Base-by-base conservation (phyloP, 306 rosid genomes). In the Ormosia semicastrata region DNA sequence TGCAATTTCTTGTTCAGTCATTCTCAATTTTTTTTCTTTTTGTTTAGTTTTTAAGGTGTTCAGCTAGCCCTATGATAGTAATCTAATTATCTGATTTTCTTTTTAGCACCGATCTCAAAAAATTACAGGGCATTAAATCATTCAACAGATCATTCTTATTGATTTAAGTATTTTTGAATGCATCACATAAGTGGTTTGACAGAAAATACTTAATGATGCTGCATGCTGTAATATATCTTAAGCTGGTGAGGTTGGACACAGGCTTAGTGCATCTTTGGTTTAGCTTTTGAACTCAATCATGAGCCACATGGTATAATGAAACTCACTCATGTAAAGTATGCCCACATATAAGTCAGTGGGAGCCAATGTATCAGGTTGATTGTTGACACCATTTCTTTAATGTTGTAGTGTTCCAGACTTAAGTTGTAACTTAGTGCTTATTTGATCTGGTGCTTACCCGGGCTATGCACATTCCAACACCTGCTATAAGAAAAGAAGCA, bases 31-130 rank as follows among this genome's bases (percentile, higher is more conserved):
- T 4, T 4, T 29, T 49, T 15, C 7, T 41, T 30, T 32, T 49
- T 65, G 68, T 65, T 44, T 66, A 12, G 67, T 52, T 47, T 52
- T 69, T 30, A 52, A 58, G 71, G 64, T 84, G 66, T 47, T 79
- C 54, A 47, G 54, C 52, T 44, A 17, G 44, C 34, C 47, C 24
- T 46, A 33, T 18, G 49, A 67, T 49, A 15, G 13, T 6, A n/a
- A 59, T 36, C 54, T 53, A 43, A 40, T 56, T 32, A 56, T 64
- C 34, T n/a, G 36, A 18, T 66, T 73, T 57, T 74, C 7, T 36
- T 64, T 8, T 73, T 6, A 29, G 14, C 53, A 9, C 18, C 29
- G 10, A 68, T 39, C 67, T 84, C 9, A 58, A 24, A 50, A 62
- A 36, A 30, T 15, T 13, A 3, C 17, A 33, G 14, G 66, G 72